Base-by-base conservation (phyloP, 2,329 filamentous ascomycete species). In the Nothophaeocryptopus gaeumannii region DNA sequence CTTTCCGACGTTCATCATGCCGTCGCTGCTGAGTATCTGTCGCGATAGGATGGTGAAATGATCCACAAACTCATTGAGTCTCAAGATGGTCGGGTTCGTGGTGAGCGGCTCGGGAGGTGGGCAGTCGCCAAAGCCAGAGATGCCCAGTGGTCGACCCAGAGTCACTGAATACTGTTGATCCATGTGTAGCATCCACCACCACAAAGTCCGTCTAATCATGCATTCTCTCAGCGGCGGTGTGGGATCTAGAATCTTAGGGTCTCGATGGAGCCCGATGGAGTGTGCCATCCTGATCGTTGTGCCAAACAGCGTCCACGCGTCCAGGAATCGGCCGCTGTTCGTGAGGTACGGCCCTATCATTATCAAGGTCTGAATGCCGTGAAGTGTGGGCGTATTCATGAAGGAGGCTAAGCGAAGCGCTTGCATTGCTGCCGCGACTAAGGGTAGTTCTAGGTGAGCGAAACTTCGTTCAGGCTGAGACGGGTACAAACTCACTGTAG, bases 111-210 rank as follows among this genome's bases (percentile, higher is more conserved):
- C 70, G 0, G 74, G 72, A 12, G 72, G 70, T 13, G 71, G 72
- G 51, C 74, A 77, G 50, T 77, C 75, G 11, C 75, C 75, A 30
- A 76, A 68, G 14, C 72, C 74, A 40, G 73, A 76, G 31, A 77
- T 77, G 0, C 74, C 75, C 8, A 77, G 59, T 2, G 75, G 75
- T 32, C 75, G 66, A 14, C 75, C 75, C 0, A 77, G 66, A 0
- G 72, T 76, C 61, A 77, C 74, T 0, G 74, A 76, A 53, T 76
- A 77, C 40, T 77, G 71, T 48, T 76, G 73, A 40, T 78, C 75
- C 68, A 77, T 73, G 50, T 76, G 73, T n/a, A 78, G 58, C 67
- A 78, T 74, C 72, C 74, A 75, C 75, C 75, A 78, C 75, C 75
- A 78, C 1, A 77, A 62, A 12, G 70, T 70, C 44, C 71, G 72